Conservation (phyloP, 1,139 yeast genomes). For the Pneumocystis sp. region DNA sequence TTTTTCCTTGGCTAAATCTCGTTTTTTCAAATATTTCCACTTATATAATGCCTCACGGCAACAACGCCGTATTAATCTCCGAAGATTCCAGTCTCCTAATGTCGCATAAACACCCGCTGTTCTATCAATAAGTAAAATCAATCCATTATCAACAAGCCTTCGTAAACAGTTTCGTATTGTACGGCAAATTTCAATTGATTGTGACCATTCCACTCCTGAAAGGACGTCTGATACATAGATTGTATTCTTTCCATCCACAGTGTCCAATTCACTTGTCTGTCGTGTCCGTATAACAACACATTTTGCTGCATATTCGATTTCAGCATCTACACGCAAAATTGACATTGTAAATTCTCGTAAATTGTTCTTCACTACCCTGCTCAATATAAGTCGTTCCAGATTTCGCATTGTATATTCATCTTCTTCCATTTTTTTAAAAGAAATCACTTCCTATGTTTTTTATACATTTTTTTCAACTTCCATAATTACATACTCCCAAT, state of each 20-base stretch:
- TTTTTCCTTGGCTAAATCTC: neutral
- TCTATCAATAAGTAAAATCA: neutral
- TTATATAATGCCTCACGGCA: neutral
- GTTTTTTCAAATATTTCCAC: neutral
- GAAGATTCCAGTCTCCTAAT: slow-evolving; percentile 9
- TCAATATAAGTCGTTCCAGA: slow-evolving; percentile 4
- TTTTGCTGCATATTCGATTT: slow-evolving; percentile 5
- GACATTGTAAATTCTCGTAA: slow-evolving; percentile 4
- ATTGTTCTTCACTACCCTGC: neutral
- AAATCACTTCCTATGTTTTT: neutral
- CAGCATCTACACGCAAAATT: slow-evolving; percentile 1
- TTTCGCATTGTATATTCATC: slow-evolving; percentile 2
- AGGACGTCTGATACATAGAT: neutral
- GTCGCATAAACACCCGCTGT: slow-evolving; percentile 2
- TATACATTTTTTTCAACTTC: neutral
- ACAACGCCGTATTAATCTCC: slow-evolving; percentile 1
- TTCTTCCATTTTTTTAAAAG: neutral
- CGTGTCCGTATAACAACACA: neutral
- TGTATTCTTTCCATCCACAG: neutral
- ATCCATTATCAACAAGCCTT: slow-evolving; percentile 6
- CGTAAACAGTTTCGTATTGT: slow-evolving; percentile 4
- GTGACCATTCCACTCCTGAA: neutral
- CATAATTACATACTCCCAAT: neutral
- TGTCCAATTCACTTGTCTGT: neutral
- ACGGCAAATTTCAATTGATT: slow-evolving; percentile 1